phyloP scores from a whole-genome alignment of 805 yeast species.

The Myxozyma mucilagina region DNA sequence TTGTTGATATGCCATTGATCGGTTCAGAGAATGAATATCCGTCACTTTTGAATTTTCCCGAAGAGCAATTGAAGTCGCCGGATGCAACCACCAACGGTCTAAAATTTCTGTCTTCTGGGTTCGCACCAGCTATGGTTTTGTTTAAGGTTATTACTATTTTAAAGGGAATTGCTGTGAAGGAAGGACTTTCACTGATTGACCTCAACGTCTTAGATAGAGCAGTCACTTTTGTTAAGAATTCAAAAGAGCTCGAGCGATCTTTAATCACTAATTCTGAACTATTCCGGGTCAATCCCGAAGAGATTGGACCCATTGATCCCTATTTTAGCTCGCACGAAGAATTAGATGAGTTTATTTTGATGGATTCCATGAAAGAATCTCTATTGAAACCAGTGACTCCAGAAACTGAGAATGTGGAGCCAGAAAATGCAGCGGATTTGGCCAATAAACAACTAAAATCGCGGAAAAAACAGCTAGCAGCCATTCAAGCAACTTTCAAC shows the following conservation, averaged over 20 bases:
- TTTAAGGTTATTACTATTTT: conserved; percentile 5
- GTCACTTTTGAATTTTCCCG: conserved; percentile 12
- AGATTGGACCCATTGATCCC: background rate
- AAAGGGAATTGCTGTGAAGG: conserved; percentile 24
- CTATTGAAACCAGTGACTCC: background rate
- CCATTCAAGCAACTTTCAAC: conserved; percentile 10
- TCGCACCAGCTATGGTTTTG: conserved; percentile 11
- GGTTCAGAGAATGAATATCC: conserved; percentile 7
- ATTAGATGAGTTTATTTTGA: background rate
- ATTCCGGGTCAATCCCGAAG: background rate
- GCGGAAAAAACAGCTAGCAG: conserved; percentile 3
- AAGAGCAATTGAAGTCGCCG: background rate
- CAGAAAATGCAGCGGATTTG: conserved; percentile 1
- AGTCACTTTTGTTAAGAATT: conserved; percentile 1
- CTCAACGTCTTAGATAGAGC: conserved; percentile 15
- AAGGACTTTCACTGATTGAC: conserved; percentile 2
- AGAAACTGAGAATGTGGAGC: background rate
- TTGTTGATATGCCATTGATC: background rate
- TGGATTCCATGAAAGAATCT: background rate
- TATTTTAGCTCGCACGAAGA: conserved; percentile 11
- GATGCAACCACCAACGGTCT: background rate
- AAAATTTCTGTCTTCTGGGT: conserved; percentile 11
- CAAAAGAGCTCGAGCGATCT: conserved; percentile 6
- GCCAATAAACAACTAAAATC: conserved; percentile 3
- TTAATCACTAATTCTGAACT: conserved; percentile 8